These are phyloP conservation scores for Podospora pseudoanserina DNA, from an alignment of 495 filamentous ascomycete genomes.

Conservation along the genomic window DNA sequence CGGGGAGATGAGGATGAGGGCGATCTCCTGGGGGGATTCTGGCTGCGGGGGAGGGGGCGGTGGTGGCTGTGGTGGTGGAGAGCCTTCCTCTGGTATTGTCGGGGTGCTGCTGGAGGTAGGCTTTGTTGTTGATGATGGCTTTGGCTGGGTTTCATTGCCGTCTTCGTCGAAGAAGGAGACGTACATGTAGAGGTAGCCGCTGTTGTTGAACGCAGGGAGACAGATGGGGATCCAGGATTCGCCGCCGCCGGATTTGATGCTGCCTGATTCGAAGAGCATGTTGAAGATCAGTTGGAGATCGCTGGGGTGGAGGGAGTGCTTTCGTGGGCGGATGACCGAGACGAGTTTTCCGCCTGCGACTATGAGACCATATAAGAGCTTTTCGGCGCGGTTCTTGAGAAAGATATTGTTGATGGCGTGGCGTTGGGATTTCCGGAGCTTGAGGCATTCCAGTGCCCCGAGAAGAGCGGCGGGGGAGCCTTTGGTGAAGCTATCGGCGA, in stretches of 20 bases:
- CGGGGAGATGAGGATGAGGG: slow-evolving; percentile 85
- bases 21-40: slow-evolving; percentile 65
- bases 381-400: slow-evolving; percentile 67
- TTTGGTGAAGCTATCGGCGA: slow-evolving; percentile 90
- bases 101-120: slow-evolving; percentile 18
- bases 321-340: slow-evolving; percentile 87
- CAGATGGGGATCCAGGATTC: slow-evolving; percentile 98
- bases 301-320: slow-evolving; percentile 92
- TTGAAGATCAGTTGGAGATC: slow-evolving; percentile 97
- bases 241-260: slow-evolving; percentile 78
- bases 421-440: slow-evolving; percentile 80
- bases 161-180: slow-evolving; percentile 74
- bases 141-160: slow-evolving; percentile 22
- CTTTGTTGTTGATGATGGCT: slow-evolving; percentile 21
- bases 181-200: slow-evolving; percentile 98
- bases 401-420: slow-evolving; percentile 82
- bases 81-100: slow-evolving; percentile 18
- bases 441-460: slow-evolving; percentile 86
- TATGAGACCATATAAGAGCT: slow-evolving; percentile 86
- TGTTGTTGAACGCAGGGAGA: slow-evolving; percentile 94
- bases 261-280: slow-evolving; percentile 95
- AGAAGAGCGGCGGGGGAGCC: slow-evolving; percentile 87
- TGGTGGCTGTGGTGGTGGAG: slow-evolving; percentile 15
- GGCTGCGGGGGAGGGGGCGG: neutral
- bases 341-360: slow-evolving; percentile 93